Percentiles rank a stretch among this genome's conserved stretches.
These are phyloP conservation scores for Psilocybe tampanensis DNA, from an alignment of 768 basidiomycete genomes.

Conservation along the genomic window DNA sequence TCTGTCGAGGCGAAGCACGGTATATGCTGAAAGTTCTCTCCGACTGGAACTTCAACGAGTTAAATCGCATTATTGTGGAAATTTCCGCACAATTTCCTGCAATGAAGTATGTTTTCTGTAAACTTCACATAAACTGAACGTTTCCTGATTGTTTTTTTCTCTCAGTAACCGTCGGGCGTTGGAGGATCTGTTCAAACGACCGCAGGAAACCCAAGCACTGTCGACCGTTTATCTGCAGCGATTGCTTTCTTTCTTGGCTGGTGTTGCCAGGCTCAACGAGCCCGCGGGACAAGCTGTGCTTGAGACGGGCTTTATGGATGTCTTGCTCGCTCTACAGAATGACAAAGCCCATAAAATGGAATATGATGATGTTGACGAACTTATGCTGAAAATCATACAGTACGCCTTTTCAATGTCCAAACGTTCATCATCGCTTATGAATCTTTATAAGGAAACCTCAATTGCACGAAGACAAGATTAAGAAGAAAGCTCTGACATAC, in stretches of 20 bases:
- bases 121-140: not conserved
- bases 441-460: slow-evolving; percentile 5
- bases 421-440: not conserved
- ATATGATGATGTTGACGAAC: slow-evolving; percentile 3
- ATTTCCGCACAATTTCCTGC: slow-evolving; percentile 13
- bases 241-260: slow-evolving; percentile 9
- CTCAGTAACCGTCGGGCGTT: slow-evolving; percentile 7
- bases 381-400: slow-evolving; percentile 8
- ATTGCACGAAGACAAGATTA: slow-evolving; percentile 8
- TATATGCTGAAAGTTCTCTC: slow-evolving; percentile 6
- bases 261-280: slow-evolving; percentile 7
- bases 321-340: slow-evolving; percentile 11
- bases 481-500: slow-evolving; percentile 9
- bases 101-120: slow-evolving; percentile 8
- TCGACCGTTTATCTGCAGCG: slow-evolving; percentile 8
- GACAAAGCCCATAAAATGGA: not conserved
- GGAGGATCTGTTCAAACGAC: slow-evolving; percentile 8
- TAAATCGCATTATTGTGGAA: slow-evolving; percentile 7
- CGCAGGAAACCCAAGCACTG: not conserved
- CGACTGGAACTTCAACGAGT: slow-evolving; percentile 2
- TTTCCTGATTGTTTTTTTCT: not conserved
- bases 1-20: slow-evolving; percentile 11
- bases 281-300: slow-evolving; percentile 6
- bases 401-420: not conserved
- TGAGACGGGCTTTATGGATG: slow-evolving; percentile 14